Percentiles rank a stretch among this genome's conserved stretches.
Evolutionary conservation across 2,329 filamentous ascomycete species (phyloP).

Genomic region (Dactylellina cionopaga): DNA sequence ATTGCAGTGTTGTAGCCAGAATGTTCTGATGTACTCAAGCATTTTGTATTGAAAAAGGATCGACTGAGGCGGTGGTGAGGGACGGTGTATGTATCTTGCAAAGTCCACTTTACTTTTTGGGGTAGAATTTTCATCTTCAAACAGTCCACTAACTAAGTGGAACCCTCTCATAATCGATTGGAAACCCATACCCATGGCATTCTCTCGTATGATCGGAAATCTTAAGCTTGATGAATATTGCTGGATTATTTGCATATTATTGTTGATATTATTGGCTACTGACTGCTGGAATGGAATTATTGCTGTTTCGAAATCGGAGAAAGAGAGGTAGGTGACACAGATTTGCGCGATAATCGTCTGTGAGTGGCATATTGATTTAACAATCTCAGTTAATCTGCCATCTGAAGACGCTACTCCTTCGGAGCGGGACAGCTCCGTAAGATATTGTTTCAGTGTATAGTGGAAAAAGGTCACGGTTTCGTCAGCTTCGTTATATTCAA

Average conservation of each 20-base stretch:
- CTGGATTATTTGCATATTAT: conserved; percentile 27
- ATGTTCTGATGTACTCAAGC: conserved; percentile 8
- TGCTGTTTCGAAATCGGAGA: conserved; percentile 32
- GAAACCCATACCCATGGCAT: neutral
- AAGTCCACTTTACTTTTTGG: conserved; percentile 6
- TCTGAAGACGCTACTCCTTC: neutral
- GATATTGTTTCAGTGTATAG: conserved; percentile 39
- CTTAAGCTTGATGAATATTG: conserved; percentile 17
- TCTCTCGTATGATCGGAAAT: neutral
- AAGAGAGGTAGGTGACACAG: conserved; percentile 27
- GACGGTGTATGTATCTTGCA: conserved; percentile 14
- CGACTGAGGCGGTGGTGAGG: neutral
- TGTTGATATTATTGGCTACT: conserved; percentile 2
- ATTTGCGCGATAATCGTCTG: neutral
- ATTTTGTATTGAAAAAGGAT: conserved; percentile 28
- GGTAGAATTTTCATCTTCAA: neutral
- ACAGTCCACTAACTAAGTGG: conserved; percentile 10
- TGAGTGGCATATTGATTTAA: neutral
- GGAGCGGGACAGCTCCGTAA: conserved; percentile 6
- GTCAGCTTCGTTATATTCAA: conserved; percentile 30
- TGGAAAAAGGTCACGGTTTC: conserved; percentile 33
- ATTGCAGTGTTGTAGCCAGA: conserved; percentile 32
- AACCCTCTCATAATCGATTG: conserved; percentile 31
- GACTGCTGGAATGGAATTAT: conserved; percentile 17
- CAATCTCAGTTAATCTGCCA: neutral